Conservation (phyloP, 2,329 filamentous ascomycete genomes). For the Alternaria novae-zelandiae region DNA sequence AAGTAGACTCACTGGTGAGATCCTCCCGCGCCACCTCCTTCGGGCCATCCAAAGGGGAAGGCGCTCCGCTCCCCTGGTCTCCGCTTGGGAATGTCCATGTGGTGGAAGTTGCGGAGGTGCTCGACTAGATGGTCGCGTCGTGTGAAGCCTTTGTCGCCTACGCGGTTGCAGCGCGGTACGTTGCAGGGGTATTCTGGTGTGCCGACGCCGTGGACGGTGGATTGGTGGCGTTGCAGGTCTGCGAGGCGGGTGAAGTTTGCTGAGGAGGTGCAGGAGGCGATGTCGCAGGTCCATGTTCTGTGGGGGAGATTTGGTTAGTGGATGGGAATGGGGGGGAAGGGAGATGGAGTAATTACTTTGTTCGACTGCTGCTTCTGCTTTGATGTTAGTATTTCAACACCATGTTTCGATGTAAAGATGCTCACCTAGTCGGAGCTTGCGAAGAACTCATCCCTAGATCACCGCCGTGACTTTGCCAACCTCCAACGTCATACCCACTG, state of each 20-base stretch:
- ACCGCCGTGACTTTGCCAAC: slow-evolving; percentile 19
- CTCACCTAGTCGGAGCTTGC: slow-evolving; percentile 19
- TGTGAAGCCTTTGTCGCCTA: slow-evolving; percentile 57
- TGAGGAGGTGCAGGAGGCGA: slow-evolving; percentile 38
- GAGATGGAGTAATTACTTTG: slow-evolving; percentile 16
- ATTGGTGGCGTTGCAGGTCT: slow-evolving; percentile 46
- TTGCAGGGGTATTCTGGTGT: slow-evolving; percentile 43
- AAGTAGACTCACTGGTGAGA: slow-evolving; percentile 1
- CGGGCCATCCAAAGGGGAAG: slow-evolving; percentile 35
- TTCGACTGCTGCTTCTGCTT: slow-evolving; percentile 24
- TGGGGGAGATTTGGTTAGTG: neutral
- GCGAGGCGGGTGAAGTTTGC: slow-evolving; percentile 45
- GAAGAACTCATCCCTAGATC: neutral
- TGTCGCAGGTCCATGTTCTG: slow-evolving; percentile 43
- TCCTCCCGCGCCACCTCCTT: slow-evolving; percentile 11
- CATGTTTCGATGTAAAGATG: neutral
- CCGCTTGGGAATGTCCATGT: slow-evolving; percentile 53
- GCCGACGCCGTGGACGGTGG: slow-evolving; percentile 40
- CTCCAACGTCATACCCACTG: slow-evolving; percentile 13
- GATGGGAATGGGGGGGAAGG: neutral
- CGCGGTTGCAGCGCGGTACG: slow-evolving; percentile 37
- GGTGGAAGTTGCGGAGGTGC: slow-evolving; percentile 63
- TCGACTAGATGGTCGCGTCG: slow-evolving; percentile 64
- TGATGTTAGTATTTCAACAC: neutral
- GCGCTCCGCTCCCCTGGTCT: slow-evolving; percentile 41